Evolutionary conservation across 1,284 basidiomycete species (phyloP), one percentile per base, ranked within the genome.

Genomic region (Ceratobasidium sp.): DNA sequence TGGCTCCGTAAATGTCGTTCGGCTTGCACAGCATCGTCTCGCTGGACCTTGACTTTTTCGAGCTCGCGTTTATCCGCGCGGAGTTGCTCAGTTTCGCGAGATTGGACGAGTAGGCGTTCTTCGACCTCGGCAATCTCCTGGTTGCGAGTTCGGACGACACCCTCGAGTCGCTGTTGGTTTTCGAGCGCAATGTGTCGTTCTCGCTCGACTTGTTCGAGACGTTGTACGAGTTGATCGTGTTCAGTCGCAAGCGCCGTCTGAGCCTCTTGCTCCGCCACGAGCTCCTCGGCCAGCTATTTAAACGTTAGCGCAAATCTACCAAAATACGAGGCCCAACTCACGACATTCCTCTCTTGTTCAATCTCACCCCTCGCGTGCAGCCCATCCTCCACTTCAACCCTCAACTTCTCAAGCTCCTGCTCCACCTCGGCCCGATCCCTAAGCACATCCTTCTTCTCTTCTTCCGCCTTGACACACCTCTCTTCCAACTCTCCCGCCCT

Each of bases 21-120:
- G 40, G 73, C 73, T n/a, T 75, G 61, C 22, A 66, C 37, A 2
- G 73, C 73, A 62, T 65, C 73, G 17, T 75, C 73, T 19, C 73
- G 73, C 22, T 75, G 73, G 19, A 57, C 19, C 34, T 75, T 75
- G 73, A 75, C 40, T 7, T 52, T 49, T 32, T 75, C 73, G 9
- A 75, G 52, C 43, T 75, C 73, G 15, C 73, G 73, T n/a, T 17
- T 43, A 19, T 52, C 46, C 9, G 62, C n/a, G 4, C 73, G 73
- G 15, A 75, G 51, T 19, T 66, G 61, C 1, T 75, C 73, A 13
- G 73, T 52, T 25, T 75, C 73, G 19, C 61, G 62, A 0, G 61
- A 37, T n/a, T 66, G 73, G 6, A 56, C 54, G 15, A 62, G 73
- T 11, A 75, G 29, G 13, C 49, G 62, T 25, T 75, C 73, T 32